Evolutionary conservation across 805 yeast species (phyloP), one percentile per base, ranked within the genome.

Genomic region (Ogataea angusta): DNA sequence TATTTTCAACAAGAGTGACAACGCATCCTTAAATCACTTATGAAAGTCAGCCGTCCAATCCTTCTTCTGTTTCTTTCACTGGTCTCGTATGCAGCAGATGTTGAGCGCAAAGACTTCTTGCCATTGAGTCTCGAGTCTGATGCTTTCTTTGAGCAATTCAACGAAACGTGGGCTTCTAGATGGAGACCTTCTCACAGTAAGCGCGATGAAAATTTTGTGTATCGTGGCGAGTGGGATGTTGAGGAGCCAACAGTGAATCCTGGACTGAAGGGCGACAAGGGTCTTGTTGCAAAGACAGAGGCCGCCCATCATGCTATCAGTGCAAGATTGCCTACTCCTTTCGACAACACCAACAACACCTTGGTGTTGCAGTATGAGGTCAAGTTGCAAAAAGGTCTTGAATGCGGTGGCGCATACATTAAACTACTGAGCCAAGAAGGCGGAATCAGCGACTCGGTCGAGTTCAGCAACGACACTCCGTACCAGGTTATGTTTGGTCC

Each of bases 401-500:
- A 70, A 32, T 90, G 97, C 64, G 95, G 95, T 35, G 97, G 97
- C 40, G 91, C 95, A 1, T 90, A 89, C 64, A 61, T 90, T 50
- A 90, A 90, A 68, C 68, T 90, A 32, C 63, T 90, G 40, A 69
- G 78, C 32, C 60, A 61, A 2, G 62, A 64, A 9, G 73, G 69
- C 6, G 53, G 62, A 3, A 56, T 62, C 12, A 68, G 63, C 28
- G 53, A 39, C 2, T 22, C 40, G 14, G 42, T 34, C 10, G 75
- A 76, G 45, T 83, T 88, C 68, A 70, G 68, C 49, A 74, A 76
- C 45, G 78, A 71, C 19, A 73, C 95, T 3, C 85, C 89, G 2
- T 87, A 83, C 65, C 88, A 84, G 62, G 66, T 90, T 48, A 84
- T 90, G 91, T 90, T 90, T 67, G 97, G 97, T 15, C 97, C 97